Conservation (phyloP, 2,329 filamentous ascomycete species). For the Fusarium illudens region DNA sequence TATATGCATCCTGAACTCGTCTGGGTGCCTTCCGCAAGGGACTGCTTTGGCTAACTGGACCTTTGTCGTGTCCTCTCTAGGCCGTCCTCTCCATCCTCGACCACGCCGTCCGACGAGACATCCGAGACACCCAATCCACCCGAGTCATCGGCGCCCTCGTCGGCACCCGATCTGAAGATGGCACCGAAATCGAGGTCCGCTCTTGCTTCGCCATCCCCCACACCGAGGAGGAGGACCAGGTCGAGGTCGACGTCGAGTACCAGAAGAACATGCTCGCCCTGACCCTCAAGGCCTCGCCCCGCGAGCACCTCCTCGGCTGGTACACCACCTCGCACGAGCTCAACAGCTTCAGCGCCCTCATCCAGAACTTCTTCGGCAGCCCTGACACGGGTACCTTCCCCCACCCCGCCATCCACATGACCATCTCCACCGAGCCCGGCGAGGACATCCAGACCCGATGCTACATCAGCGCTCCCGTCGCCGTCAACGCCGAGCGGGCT, state of each 20-base stretch:
- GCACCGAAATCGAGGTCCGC: constrained; percentile 93
- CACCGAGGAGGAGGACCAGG: constrained; percentile 97
- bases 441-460: constrained; percentile 88
- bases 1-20: background rate
- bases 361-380: constrained; percentile 97
- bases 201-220: constrained; percentile 98
- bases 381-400: constrained; percentile 97
- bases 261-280: constrained; percentile 99
- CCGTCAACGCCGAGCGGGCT: constrained; percentile 92
- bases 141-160: constrained; percentile 97
- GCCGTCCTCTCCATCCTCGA: constrained; percentile 83
- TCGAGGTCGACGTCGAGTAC: constrained; percentile 99
- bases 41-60: background rate
- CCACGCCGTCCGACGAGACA: constrained; percentile 89
- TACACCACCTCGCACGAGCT: constrained; percentile 97
- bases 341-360: constrained; percentile 97
- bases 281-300: constrained; percentile 91
- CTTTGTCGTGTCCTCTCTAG: constrained; percentile 47
- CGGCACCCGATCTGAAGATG: constrained; percentile 93
- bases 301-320: constrained; percentile 95
- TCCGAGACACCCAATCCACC: constrained; percentile 79
- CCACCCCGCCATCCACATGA: constrained; percentile 96
- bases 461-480: constrained; percentile 95
- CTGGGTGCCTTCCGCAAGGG: background rate
- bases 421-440: constrained; percentile 88